Evolutionary conservation across 805 yeast genomes (phyloP).

Genomic region (Lachancea cidri): DNA sequence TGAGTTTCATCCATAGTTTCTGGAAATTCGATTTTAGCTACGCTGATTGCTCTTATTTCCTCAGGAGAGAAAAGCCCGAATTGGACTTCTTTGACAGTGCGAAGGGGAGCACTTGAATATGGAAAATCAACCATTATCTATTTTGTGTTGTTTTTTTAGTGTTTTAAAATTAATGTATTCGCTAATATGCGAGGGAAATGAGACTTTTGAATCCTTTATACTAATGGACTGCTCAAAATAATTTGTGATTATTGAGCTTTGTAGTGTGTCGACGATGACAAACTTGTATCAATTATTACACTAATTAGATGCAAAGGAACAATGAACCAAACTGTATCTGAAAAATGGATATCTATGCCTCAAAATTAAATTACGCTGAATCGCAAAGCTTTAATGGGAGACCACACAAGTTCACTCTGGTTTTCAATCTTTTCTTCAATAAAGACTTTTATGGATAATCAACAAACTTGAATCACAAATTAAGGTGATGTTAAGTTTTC

Average conservation of each 20-base stretch:
- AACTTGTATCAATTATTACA: not conserved
- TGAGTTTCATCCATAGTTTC: constrained; percentile 99
- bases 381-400: not conserved
- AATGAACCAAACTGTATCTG: not conserved
- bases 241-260: not conserved
- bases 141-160: constrained; percentile 4
- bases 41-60: constrained; percentile 94
- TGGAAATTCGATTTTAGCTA: constrained; percentile 96
- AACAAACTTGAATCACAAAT: not conserved
- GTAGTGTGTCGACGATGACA: not conserved
- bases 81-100: constrained; percentile 97
- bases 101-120: constrained; percentile 96
- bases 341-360: not conserved
- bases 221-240: not conserved
- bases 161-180: not conserved
- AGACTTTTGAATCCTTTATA: constrained; percentile 1
- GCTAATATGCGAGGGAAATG: not conserved
- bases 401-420: not conserved
- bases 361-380: not conserved
- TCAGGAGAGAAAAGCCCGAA: constrained; percentile 97
- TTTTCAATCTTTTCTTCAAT: not conserved
- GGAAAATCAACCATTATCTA: constrained; percentile 54
- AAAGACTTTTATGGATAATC: not conserved
- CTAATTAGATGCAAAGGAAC: not conserved
- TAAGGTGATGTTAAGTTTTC: not conserved